These are phyloP conservation scores for Blastocystis hominis DNA, from an alignment of 352 stramenopile species.

Conservation along the genomic window DNA sequence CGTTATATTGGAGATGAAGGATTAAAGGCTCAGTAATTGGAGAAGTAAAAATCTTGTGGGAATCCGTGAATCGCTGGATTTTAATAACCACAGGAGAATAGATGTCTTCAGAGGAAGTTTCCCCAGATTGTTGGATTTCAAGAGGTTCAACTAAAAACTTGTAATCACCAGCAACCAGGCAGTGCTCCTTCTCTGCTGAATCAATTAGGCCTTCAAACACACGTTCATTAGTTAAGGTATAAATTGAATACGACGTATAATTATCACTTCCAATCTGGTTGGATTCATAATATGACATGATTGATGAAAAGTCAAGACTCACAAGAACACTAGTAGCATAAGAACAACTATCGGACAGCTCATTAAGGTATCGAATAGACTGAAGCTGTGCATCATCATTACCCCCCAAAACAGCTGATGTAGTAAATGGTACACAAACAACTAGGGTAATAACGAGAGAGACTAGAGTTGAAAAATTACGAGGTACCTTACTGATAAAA, in stretches of 20 bases:
- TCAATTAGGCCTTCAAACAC: neutral
- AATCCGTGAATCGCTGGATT: neutral
- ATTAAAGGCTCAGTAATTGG: neutral
- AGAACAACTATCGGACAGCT: neutral
- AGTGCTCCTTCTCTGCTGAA: neutral
- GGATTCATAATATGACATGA: neutral
- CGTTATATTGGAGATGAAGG: neutral
- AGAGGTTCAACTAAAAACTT: neutral
- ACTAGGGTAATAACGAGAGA: neutral
- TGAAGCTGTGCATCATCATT: too few relatives aligned
- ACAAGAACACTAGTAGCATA: neutral
- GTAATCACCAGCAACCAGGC: neutral
- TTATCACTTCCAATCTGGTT: neutral
- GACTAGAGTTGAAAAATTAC: neutral
- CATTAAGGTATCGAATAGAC: neutral
- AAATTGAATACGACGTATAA: neutral
- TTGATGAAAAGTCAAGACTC: neutral
- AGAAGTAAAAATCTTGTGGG: neutral
- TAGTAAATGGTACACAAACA: neutral
- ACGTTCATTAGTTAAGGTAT: neutral
- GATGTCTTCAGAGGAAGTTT: neutral
- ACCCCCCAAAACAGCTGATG: neutral
- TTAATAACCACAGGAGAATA: neutral
- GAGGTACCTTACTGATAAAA: neutral
- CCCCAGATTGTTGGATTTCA: neutral